Evolutionary conservation across 2,329 filamentous ascomycete genomes (phyloP).

Genomic region (Cadophora luteo-olivacea): DNA sequence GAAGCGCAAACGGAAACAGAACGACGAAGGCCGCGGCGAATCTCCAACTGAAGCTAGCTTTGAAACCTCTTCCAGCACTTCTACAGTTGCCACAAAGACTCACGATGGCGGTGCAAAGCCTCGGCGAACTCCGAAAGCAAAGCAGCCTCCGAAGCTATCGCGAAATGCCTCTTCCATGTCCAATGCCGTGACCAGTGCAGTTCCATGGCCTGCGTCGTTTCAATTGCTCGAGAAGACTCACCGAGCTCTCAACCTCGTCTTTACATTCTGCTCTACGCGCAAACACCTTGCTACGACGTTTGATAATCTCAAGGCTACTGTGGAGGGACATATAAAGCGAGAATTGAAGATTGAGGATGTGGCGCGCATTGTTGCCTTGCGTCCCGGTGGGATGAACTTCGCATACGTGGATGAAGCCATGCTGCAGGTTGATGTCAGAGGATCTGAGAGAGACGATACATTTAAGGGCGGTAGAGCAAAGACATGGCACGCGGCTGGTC

Average conservation of each 20-base stretch:
- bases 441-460: constrained; percentile 68
- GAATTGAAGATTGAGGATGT: constrained; percentile 78
- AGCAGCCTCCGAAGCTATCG: constrained; percentile 32
- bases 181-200: constrained; percentile 34
- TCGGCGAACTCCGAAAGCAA: constrained; percentile 50
- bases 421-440: constrained; percentile 80
- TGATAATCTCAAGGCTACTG: constrained; percentile 82
- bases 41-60: constrained; percentile 17
- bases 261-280: constrained; percentile 91
- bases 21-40: constrained; percentile 35
- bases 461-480: constrained; percentile 63
- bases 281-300: constrained; percentile 94
- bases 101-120: constrained; percentile 58
- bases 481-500: constrained; percentile 56
- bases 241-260: constrained; percentile 87
- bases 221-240: constrained; percentile 77
- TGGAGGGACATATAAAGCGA: constrained; percentile 81
- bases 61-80: constrained; percentile 42
- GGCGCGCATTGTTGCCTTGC: constrained; percentile 77
- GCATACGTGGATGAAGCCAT: constrained; percentile 84
- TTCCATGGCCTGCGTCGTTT: constrained; percentile 76
- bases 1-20: constrained; percentile 48
- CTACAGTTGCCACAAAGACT: constrained; percentile 60
- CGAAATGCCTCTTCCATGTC: constrained; percentile 38
- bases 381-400: constrained; percentile 82